Evolutionary conservation across 192 early-diverging fungal species (phyloP), one percentile per base, ranked within the genome.

Genomic region (Dissophora globulifera): DNA sequence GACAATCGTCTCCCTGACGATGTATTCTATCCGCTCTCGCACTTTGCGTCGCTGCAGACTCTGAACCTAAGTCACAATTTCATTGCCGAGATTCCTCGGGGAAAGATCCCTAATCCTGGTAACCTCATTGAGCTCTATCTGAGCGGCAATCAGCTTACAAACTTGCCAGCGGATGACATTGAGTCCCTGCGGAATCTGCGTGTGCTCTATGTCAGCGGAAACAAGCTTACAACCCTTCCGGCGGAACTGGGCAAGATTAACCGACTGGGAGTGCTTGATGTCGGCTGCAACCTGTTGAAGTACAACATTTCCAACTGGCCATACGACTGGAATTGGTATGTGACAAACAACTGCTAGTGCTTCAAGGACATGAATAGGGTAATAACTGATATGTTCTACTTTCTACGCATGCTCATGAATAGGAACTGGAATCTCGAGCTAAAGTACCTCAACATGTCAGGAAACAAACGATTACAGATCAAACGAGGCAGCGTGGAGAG

Each of bases 221-320:
- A 97, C 80, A 94, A 93, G 69, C 80, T 97, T 32, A 91, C 91
- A 51, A 94, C 93, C 4, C 81, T 97, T 17, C 95, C 95, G 0
- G 94, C 93, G n/a, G 94, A 94, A 85, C 85, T 96, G 19, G 92
- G 90, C 58, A 96, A 96, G 81, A 85, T 96, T n/a, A 86, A 89
- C 55, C 85, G 86, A n/a, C 81, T 96, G 23, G 55, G 84, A 8
- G 88, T 89, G 17, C 76, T 96, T 11, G 95, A 96, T 79, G 90
- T 94, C 11, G 93, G 95, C 38, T 92, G 90, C 69, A 95, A 96
- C 55, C 82, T 88, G 26, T 81, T 96, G 53, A 93, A 93, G 82
- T 96, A 95, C 71, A 96, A 96, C 71, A 93, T 95, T 58, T 87
- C 92, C 40, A 96, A 96, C 76, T 96, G 94, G 93, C 93, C 90